Evolutionary conservation across 23 red algal species (phyloP), one percentile per base, ranked within the genome.

Genomic region (Porphyridium purpureum): DNA sequence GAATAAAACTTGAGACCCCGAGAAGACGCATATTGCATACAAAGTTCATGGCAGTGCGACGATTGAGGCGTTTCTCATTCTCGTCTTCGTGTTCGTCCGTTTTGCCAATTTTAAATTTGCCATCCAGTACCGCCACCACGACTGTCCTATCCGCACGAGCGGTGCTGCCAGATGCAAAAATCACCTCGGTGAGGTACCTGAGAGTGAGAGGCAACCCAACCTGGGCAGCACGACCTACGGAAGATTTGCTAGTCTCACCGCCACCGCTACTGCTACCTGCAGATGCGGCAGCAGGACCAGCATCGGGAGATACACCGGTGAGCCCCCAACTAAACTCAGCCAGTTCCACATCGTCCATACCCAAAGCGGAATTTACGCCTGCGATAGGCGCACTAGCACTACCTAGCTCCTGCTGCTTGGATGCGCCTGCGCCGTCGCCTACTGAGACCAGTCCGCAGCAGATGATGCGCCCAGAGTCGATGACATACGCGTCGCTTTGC

Each of bases 31-130:
- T 35, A 40, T 94, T 94, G 52, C 88, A 94, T 31, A 86, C 77
- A 61, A 61, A 94, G 57, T 94, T 94, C 88, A 85, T 94, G 52
- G 84, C 63, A 30, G 82, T 79, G 33, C 49, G 55, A 1, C 88
- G 77, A 68, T 94, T 64, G 19, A 38, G 57, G 23, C 68, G 21
- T 6, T 55, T 62, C 31, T 57, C 34, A 20, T 36, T 44, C 1
- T 69, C 27, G 21, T 54, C 51, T 33, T 33, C 29, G n/a, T n/a
- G n/a, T n/a, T n/a, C n/a, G n/a, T n/a, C n/a, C n/a, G n/a, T n/a
- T n/a, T n/a, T n/a, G n/a, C n/a, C n/a, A n/a, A n/a, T n/a, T n/a
- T n/a, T n/a, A n/a, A n/a, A n/a, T n/a, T n/a, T n/a, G n/a, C n/a
- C n/a, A n/a, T n/a, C n/a, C n/a, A n/a, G n/a, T n/a, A n/a, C n/a